These are phyloP conservation scores for Chytridium lagenaria DNA, from an alignment of 371 early-diverging fungal species.

Conservation along the genomic window DNA sequence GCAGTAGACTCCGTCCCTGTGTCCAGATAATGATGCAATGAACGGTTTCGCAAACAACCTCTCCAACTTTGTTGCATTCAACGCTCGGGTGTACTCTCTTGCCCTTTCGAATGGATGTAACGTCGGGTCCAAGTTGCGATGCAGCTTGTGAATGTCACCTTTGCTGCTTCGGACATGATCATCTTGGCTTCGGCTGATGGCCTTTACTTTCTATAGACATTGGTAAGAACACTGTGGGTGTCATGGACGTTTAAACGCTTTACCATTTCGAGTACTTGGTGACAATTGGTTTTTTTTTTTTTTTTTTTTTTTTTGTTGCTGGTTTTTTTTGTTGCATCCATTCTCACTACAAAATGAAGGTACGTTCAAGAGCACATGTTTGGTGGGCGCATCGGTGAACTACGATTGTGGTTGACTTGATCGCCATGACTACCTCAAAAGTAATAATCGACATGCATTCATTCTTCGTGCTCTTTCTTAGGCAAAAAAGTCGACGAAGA, in stretches of 20 bases:
- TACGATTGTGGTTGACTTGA: no score
- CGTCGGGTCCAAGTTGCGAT: slow-evolving; percentile 88
- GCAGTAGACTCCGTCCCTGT: slow-evolving; percentile 96
- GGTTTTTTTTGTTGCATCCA: no score
- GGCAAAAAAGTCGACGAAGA: slow-evolving; percentile 83
- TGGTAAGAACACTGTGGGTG: neutral
- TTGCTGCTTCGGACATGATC: slow-evolving; percentile 84
- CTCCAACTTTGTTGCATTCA: slow-evolving; percentile 96
- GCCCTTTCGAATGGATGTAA: slow-evolving; percentile 96
- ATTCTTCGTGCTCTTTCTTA: slow-evolving; percentile 34
- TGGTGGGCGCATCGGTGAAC: no score
- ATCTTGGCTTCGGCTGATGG: slow-evolving; percentile 82
- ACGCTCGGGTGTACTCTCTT: slow-evolving; percentile 96
- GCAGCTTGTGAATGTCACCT: slow-evolving; percentile 87
- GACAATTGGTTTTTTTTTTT: slow-evolving; percentile 13
- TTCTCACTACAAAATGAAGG: no score
- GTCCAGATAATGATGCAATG: slow-evolving; percentile 85
- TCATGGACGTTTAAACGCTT: neutral
- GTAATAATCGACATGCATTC: no score
- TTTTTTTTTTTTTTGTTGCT: slow-evolving; percentile 37
- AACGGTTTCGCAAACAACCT: slow-evolving; percentile 99
- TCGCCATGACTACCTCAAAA: no score
- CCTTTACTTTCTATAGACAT: slow-evolving; percentile 51
- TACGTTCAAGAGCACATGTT: no score
- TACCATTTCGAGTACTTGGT: neutral